These are phyloP conservation scores for Lentinula lateritia DNA, from an alignment of 768 basidiomycete genomes.

Conservation along the genomic window DNA sequence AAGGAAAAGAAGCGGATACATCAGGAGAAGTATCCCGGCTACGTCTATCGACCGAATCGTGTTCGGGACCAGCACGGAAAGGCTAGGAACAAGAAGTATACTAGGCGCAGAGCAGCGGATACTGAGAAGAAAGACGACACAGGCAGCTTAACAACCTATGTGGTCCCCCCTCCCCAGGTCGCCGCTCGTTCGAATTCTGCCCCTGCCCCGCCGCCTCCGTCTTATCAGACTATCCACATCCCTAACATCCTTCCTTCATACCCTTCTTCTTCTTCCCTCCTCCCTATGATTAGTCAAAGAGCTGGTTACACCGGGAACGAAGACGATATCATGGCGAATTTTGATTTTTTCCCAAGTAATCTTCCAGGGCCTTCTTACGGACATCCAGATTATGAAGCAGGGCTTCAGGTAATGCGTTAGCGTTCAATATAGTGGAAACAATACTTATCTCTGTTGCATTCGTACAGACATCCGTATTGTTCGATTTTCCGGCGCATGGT, in stretches of 20 bases:
- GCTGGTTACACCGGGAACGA: conserved; percentile 46
- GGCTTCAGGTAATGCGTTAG: conserved; percentile 30
- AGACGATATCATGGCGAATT: conserved; percentile 37
- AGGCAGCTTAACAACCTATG: conserved; percentile 12
- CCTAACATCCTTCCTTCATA: conserved; percentile 64
- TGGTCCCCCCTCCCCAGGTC: conserved; percentile 27
- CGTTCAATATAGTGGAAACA: conserved; percentile 9
- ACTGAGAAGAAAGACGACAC: conserved; percentile 16
- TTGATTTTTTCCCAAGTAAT: conserved; percentile 45
- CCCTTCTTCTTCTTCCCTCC: conserved; percentile 56
- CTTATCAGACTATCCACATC: conserved; percentile 62
- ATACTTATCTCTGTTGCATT: conserved; percentile 7
- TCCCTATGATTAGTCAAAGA: conserved; percentile 57
- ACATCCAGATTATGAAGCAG: conserved; percentile 34
- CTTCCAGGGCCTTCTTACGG: conserved; percentile 25
- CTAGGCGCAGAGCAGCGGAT: conserved; percentile 28
- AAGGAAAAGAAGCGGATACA: conserved; percentile 79
- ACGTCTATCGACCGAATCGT: conserved; percentile 74
- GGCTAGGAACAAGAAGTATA: conserved; percentile 28
- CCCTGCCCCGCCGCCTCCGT: conserved; percentile 54
- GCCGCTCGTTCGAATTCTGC: conserved; percentile 42
- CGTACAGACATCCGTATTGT: conserved; percentile 46
- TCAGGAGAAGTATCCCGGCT: conserved; percentile 67
- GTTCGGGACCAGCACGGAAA: conserved; percentile 51
- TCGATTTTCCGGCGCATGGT: conserved; percentile 15